phyloP scores from a whole-genome alignment of 768 basidiomycete species.

The Psilocybe subaeruginosa region DNA sequence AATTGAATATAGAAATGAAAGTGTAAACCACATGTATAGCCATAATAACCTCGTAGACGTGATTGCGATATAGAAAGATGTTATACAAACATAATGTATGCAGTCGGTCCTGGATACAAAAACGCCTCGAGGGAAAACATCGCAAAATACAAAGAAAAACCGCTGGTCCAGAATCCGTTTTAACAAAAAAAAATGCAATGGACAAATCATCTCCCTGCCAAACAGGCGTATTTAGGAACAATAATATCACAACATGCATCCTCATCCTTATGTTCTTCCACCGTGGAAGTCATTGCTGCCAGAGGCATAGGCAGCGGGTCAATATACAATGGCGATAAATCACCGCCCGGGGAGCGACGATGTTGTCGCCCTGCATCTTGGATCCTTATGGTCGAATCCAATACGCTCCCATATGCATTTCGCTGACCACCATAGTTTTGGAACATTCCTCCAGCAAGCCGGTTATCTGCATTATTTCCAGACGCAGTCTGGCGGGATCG shows the following conservation, averaged over 20 bases:
- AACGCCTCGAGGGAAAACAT: too few relatives aligned
- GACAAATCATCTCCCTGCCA: slow-evolving; percentile 43
- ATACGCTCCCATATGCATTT: slow-evolving; percentile 23
- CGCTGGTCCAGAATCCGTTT: background rate
- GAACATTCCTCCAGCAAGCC: slow-evolving; percentile 4
- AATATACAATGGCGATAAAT: slow-evolving; percentile 25
- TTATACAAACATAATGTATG: too few relatives aligned
- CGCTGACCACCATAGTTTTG: slow-evolving; percentile 17
- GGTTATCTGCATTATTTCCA: slow-evolving; percentile 8
- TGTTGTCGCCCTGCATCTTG: slow-evolving; percentile 6
- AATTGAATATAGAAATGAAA: too few relatives aligned
- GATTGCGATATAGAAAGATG: too few relatives aligned
- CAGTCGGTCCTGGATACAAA: too few relatives aligned
- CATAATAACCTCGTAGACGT: too few relatives aligned
- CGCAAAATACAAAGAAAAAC: too few relatives aligned
- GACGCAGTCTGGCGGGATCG: slow-evolving; percentile 19
- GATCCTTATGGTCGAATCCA: slow-evolving; percentile 26
- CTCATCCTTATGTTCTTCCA: slow-evolving; percentile 21
- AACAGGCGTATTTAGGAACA: slow-evolving; percentile 37
- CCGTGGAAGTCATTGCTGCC: slow-evolving; percentile 46
- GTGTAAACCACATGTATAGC: too few relatives aligned
- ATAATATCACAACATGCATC: slow-evolving; percentile 24
- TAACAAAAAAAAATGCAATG: background rate
- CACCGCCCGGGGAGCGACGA: background rate
- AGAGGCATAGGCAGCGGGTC: slow-evolving; percentile 61